Evolutionary conservation across 306 rosid genomes (phyloP).

Genomic region (Geum urbanum): DNA sequence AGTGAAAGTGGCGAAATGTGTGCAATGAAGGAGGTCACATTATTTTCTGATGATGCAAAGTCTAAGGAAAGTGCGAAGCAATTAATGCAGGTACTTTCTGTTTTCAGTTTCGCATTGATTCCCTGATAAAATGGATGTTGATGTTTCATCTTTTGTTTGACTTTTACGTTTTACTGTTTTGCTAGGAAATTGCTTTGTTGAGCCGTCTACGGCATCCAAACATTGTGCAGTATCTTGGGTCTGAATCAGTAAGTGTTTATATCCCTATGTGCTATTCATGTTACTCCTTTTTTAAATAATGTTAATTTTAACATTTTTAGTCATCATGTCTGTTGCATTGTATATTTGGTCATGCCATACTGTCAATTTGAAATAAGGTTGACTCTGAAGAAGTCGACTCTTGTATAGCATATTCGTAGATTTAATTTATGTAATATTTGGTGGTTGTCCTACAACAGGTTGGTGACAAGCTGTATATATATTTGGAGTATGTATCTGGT

Average conservation of each 20-base stretch:
- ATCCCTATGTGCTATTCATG: not conserved
- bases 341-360: conserved; percentile 13
- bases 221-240: conserved; percentile 93
- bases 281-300: not conserved
- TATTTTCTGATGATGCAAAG: conserved; percentile 97
- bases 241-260: conserved; percentile 66
- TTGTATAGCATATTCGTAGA: not conserved
- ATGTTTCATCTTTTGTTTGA: conserved; percentile 30
- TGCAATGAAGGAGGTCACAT: conserved; percentile 98
- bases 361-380: not conserved
- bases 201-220: conserved; percentile 96
- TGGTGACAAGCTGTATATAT: conserved; percentile 81
- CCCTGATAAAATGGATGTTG: conserved; percentile 1
- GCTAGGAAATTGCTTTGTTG: conserved; percentile 83
- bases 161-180: conserved; percentile 23
- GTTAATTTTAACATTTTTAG: not conserved
- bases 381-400: conserved; percentile 2
- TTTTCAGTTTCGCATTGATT: conserved; percentile 3
- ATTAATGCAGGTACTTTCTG: conserved; percentile 67
- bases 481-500: conserved; percentile 95
- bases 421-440: conserved; percentile 24
- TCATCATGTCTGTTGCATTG: conserved; percentile 14
- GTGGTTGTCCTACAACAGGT: conserved; percentile 52
- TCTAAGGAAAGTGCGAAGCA: conserved; percentile 95
- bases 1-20: conserved; percentile 99